Evolutionary conservation across 2,329 filamentous ascomycete species (phyloP).

Genomic region (Penicillium aurantiogriseum): DNA sequence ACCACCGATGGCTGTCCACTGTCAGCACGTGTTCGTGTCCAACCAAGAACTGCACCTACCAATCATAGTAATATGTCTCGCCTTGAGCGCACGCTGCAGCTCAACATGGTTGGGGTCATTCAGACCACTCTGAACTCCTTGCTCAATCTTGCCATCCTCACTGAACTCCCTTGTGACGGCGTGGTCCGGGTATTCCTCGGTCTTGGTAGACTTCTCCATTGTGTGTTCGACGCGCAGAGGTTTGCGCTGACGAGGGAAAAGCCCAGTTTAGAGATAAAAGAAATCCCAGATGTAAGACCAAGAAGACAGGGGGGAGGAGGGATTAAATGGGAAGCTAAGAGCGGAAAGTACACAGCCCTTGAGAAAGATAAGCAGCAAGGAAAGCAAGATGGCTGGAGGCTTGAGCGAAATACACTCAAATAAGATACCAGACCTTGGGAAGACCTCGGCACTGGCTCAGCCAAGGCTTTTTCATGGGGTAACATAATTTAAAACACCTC

Average conservation of each 20-base stretch:
- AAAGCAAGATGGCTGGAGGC: not conserved
- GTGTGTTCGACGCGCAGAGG: not conserved
- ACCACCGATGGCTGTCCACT: constrained; percentile 38
- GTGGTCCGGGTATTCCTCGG: constrained; percentile 21
- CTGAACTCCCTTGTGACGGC: constrained; percentile 21
- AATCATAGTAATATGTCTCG: constrained; percentile 46
- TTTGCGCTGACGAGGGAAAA: not conserved
- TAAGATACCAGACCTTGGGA: not conserved
- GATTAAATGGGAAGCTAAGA: not conserved
- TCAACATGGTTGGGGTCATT: constrained; percentile 30
- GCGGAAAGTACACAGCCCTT: not conserved
- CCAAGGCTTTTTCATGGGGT: not conserved
- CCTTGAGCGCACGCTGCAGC: constrained; percentile 44
- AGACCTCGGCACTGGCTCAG: not conserved
- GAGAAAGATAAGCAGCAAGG: not conserved
- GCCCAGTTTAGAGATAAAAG: not conserved
- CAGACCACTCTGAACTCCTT: constrained; percentile 18
- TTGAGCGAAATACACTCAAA: not conserved
- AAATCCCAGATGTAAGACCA: not conserved
- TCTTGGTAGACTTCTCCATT: constrained; percentile 13
- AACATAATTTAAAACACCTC: not conserved
- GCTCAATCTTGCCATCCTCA: constrained; percentile 21
- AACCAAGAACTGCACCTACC: constrained; percentile 20
- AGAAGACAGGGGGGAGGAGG: not conserved
- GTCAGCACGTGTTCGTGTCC: constrained; percentile 8